Percentiles rank a stretch among this genome's conserved stretches.
These are phyloP conservation scores for Papiliotrema flavescens DNA, from an alignment of 1,284 basidiomycete species.

Conservation along the genomic window DNA sequence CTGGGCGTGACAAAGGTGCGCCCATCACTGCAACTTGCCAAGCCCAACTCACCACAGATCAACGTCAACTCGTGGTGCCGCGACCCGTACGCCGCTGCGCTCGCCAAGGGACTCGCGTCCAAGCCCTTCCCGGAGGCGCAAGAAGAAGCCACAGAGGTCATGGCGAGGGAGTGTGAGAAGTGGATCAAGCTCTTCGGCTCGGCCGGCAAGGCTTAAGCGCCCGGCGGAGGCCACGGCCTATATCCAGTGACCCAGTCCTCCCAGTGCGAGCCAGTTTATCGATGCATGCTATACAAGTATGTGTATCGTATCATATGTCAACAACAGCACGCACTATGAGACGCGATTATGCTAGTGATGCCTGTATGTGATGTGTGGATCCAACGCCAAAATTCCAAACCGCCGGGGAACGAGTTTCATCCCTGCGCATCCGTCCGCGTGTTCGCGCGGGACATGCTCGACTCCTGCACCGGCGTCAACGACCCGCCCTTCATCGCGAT, in stretches of 20 bases:
- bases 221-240: no score
- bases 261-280: no score
- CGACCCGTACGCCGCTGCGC: slow-evolving; percentile 42
- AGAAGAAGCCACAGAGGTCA: slow-evolving; percentile 43
- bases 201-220: slow-evolving; percentile 41
- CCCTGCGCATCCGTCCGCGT: slow-evolving; percentile 7
- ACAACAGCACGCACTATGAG: no score
- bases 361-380: no score
- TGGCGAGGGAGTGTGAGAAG: slow-evolving; percentile 35
- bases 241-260: no score
- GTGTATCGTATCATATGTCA: no score
- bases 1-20: slow-evolving; percentile 44
- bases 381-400: no score
- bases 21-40: background rate
- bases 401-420: background rate
- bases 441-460: slow-evolving; percentile 13
- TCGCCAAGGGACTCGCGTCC: slow-evolving; percentile 28
- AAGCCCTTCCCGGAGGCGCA: slow-evolving; percentile 46
- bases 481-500: slow-evolving; percentile 4
- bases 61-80: slow-evolving; percentile 51
- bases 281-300: no score
- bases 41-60: slow-evolving; percentile 25
- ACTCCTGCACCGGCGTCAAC: slow-evolving; percentile 21
- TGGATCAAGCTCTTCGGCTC: slow-evolving; percentile 44
- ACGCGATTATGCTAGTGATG: no score